A percentile compares a stretch with the other conserved stretches of the same genome.
Evolutionary conservation across 176 grass and related monocot genomes (phyloP).

Genomic region (Bonia amplexicaulis): DNA sequence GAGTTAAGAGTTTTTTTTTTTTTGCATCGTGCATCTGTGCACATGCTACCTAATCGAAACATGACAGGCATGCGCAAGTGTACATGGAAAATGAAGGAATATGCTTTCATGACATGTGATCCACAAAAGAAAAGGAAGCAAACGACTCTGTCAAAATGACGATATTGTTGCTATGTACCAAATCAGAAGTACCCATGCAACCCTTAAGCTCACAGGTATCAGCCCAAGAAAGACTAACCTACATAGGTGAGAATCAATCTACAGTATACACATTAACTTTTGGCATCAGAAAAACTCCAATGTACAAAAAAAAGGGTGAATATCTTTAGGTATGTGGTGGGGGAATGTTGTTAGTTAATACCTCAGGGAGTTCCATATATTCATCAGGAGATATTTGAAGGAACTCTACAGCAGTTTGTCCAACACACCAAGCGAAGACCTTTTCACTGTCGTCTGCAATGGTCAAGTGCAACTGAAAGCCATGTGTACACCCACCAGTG

Average conservation of each 20-base stretch:
- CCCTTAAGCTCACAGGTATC: neutral
- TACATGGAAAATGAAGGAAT: neutral
- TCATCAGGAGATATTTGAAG: slow-evolving; percentile 90
- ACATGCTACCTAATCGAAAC: neutral
- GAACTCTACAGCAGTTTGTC: slow-evolving; percentile 76
- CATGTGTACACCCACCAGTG: slow-evolving; percentile 33
- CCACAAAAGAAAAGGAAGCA: neutral
- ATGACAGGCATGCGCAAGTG: neutral
- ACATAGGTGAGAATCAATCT: neutral
- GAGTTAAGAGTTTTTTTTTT: neutral
- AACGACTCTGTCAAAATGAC: neutral
- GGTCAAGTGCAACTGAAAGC: slow-evolving; percentile 67
- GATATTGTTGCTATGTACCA: neutral
- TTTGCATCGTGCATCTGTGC: neutral
- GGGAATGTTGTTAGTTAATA: slow-evolving; percentile 17
- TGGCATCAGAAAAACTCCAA: neutral
- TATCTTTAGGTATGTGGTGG: neutral
- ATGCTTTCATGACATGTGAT: neutral
- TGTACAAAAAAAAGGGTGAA: neutral
- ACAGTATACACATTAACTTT: neutral
- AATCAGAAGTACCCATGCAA: neutral
- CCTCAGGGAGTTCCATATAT: slow-evolving; percentile 72
- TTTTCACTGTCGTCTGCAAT: slow-evolving; percentile 65
- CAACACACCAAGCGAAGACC: slow-evolving; percentile 62
- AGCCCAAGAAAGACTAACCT: neutral